Evolutionary conservation across 495 filamentous ascomycete species (phyloP).

Genomic region (Letharia columbiana): DNA sequence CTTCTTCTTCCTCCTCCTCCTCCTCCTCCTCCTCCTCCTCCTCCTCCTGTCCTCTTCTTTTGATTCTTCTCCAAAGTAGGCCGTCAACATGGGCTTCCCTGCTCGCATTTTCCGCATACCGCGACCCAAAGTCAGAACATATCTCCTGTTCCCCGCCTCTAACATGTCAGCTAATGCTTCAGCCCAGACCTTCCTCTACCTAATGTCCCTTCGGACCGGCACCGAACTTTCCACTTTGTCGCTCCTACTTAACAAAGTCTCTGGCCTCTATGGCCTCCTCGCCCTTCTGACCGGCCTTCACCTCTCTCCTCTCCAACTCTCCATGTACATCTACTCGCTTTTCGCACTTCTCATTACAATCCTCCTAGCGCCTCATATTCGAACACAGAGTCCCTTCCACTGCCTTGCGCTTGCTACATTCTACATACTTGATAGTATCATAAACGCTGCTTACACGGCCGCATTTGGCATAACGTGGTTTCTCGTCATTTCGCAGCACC

Average conservation of each 20-base stretch:
- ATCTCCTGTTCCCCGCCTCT: not conserved
- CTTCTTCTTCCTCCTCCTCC: not conserved
- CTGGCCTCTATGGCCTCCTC: slow-evolving; percentile 80
- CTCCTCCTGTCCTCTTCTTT: not conserved
- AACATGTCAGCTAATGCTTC: not conserved
- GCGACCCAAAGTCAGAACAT: slow-evolving; percentile 45
- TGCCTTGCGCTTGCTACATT: slow-evolving; percentile 64
- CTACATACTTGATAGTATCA: slow-evolving; percentile 67
- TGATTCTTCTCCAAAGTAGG: not conserved
- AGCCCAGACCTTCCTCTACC: slow-evolving; percentile 64
- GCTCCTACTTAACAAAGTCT: slow-evolving; percentile 78
- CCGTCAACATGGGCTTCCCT: slow-evolving; percentile 21
- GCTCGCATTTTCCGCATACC: slow-evolving; percentile 40
- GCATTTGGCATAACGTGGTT: slow-evolving; percentile 81
- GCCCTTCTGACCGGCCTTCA: slow-evolving; percentile 68
- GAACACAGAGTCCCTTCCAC: slow-evolving; percentile 57
- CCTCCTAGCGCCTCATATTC: slow-evolving; percentile 61
- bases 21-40: not conserved
- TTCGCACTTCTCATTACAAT: slow-evolving; percentile 51
- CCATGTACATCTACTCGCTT: slow-evolving; percentile 80
- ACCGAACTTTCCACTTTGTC: slow-evolving; percentile 72
- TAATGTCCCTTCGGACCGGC: slow-evolving; percentile 78
- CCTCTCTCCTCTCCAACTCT: slow-evolving; percentile 60
- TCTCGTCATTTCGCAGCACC: slow-evolving; percentile 52
- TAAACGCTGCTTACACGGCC: slow-evolving; percentile 69